These are phyloP conservation scores for Lasiodiplodia citricola DNA, from an alignment of 2,329 filamentous ascomycete species.

Conservation along the genomic window DNA sequence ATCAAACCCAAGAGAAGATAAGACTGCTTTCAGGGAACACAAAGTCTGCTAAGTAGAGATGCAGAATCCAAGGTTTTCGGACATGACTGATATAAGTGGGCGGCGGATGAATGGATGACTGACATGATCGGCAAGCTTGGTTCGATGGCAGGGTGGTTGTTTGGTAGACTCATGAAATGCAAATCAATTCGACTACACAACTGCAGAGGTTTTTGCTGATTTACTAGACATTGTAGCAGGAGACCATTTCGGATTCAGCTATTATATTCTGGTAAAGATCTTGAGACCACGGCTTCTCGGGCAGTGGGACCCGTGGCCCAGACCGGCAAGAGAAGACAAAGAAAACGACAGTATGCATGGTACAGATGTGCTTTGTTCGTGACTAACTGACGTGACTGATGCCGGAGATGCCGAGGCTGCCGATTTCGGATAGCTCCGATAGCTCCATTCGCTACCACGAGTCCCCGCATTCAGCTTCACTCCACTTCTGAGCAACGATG, in stretches of 20 bases:
- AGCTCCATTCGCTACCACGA: conserved; percentile 4
- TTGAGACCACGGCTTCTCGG: neutral
- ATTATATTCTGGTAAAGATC: neutral
- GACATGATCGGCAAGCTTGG: conserved; percentile 15
- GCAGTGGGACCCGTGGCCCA: neutral
- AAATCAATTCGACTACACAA: conserved; percentile 11
- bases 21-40: neutral
- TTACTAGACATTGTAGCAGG: too few species aligned
- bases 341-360: neutral
- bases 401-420: conserved; percentile 15
- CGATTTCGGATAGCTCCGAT: conserved; percentile 14
- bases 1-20: conserved; percentile 41
- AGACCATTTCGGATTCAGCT: too few species aligned
- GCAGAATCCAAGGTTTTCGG: neutral
- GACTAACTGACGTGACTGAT: conserved; percentile 8
- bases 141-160: conserved; percentile 5
- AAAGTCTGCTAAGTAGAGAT: conserved; percentile 2
- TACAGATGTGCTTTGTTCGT: neutral
- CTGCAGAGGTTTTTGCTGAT: neutral
- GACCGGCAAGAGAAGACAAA: neutral
- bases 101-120: conserved; percentile 11
- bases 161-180: conserved; percentile 21
- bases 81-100: conserved; percentile 2
- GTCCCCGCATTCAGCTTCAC: neutral
- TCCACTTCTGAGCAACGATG: neutral